These are phyloP conservation scores for Geotrichum europaeum DNA, from an alignment of 1,139 yeast species.

Conservation along the genomic window DNA sequence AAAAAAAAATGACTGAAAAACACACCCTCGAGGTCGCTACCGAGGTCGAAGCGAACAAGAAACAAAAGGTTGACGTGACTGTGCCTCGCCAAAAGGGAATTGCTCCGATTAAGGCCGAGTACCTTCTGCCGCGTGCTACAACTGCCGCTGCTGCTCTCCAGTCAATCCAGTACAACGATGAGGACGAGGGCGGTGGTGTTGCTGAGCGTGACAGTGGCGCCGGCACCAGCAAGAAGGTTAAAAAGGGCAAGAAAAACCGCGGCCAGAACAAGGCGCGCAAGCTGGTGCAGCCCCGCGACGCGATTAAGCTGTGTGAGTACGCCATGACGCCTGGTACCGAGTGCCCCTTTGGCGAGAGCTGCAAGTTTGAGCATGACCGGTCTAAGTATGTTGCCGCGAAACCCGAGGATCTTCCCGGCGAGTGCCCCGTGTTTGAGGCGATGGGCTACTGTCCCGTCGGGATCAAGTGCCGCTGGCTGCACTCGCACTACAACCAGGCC, in stretches of 20 bases:
- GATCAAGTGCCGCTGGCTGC: constrained; percentile 83
- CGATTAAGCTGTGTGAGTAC: constrained; percentile 54
- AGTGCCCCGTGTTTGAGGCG: constrained; percentile 77
- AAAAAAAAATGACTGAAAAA: constrained; percentile 11
- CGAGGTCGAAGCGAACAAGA: constrained; percentile 7
- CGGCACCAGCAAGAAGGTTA: constrained; percentile 42
- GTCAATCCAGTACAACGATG: constrained; percentile 38
- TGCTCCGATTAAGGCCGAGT: constrained; percentile 64
- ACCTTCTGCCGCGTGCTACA: constrained; percentile 22
- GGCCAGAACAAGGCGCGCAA: constrained; percentile 93
- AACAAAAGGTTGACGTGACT: constrained; percentile 1
- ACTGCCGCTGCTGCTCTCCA: constrained; percentile 17
- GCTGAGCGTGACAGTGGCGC: constrained; percentile 41
- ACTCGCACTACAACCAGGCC: constrained; percentile 51
- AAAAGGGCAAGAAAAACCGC: constrained; percentile 40
- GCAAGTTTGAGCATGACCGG: constrained; percentile 74
- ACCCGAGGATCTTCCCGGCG: constrained; percentile 63
- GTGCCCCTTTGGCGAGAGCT: constrained; percentile 68
- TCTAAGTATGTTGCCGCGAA: constrained; percentile 57
- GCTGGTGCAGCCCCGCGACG: constrained; percentile 62
- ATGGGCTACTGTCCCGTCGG: constrained; percentile 92
- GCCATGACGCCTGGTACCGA: constrained; percentile 24
- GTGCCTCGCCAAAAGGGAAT: constrained; percentile 39
- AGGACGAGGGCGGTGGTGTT: constrained; percentile 45
- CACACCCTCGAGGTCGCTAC: constrained; percentile 2